These are phyloP conservation scores for Zychaea mexicana DNA, from an alignment of 371 early-diverging fungal genomes.

Conservation along the genomic window DNA sequence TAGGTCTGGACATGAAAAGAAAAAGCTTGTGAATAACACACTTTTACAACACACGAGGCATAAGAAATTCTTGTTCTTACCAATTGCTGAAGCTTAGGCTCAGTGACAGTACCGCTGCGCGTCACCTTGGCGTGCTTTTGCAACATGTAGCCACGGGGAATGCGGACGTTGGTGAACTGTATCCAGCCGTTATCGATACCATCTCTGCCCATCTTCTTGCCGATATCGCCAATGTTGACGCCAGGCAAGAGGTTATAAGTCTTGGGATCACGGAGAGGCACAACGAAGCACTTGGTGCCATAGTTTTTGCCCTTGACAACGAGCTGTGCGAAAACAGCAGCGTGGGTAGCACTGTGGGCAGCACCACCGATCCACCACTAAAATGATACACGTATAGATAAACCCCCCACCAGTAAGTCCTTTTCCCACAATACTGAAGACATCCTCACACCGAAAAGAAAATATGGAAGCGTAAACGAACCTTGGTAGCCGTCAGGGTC, in stretches of 20 bases:
- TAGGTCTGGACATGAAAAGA: constrained; percentile 68
- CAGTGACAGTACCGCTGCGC: constrained; percentile 70
- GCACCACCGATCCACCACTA: constrained; percentile 97
- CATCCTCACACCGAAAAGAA: no score
- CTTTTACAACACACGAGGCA: no score
- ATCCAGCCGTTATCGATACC: constrained; percentile 89
- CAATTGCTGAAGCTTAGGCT: constrained; percentile 61
- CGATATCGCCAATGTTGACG: constrained; percentile 72
- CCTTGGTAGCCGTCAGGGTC: constrained; percentile 85
- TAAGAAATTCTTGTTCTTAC: constrained; percentile 11
- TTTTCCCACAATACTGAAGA: not conserved
- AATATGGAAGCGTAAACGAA: not conserved
- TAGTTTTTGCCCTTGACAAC: constrained; percentile 76
- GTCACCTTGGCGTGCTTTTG: constrained; percentile 95
- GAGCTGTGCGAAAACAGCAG: constrained; percentile 81
- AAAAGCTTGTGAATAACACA: not conserved
- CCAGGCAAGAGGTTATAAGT: constrained; percentile 62
- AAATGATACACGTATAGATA: not conserved
- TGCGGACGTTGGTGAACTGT: constrained; percentile 80
- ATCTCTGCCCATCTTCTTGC: constrained; percentile 81
- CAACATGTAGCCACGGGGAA: constrained; percentile 82
- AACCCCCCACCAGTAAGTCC: not conserved
- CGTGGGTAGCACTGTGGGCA: constrained; percentile 85
- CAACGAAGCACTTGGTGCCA: constrained; percentile 80
- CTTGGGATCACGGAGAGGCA: constrained; percentile 70